phyloP scores from a whole-genome alignment of 768 basidiomycete species.

The Tubosaeta brunneosetosa region DNA sequence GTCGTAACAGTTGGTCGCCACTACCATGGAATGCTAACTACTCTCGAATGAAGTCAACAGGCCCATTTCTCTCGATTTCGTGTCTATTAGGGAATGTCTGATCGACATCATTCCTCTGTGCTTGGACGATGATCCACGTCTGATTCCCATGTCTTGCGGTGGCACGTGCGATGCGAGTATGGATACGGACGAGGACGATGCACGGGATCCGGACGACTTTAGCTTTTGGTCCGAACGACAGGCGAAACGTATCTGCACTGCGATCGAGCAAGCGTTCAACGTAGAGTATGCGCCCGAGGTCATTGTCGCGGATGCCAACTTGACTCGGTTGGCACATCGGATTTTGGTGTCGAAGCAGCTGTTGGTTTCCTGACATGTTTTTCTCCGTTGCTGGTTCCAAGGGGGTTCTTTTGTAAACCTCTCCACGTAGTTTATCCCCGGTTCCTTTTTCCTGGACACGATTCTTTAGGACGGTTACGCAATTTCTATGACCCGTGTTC shows the following conservation, averaged over 20 bases:
- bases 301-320: conserved; percentile 89
- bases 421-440: no score
- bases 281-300: conserved; percentile 90
- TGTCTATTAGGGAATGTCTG: conserved; percentile 60
- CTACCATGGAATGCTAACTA: neutral
- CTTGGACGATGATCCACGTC: conserved; percentile 78
- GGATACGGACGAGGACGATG: conserved; percentile 26
- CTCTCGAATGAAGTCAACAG: conserved; percentile 48
- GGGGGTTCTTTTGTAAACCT: neutral
- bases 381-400: neutral
- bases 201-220: conserved; percentile 86
- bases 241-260: conserved; percentile 80
- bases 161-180: conserved; percentile 21
- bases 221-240: conserved; percentile 89
- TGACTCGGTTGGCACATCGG: conserved; percentile 77
- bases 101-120: conserved; percentile 79
- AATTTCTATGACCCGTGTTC: no score
- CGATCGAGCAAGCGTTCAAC: conserved; percentile 75
- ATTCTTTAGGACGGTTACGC: no score
- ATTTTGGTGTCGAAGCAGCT: conserved; percentile 75
- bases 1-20: conserved; percentile 23
- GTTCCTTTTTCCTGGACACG: no score
- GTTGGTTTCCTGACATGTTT: conserved; percentile 23
- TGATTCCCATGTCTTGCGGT: conserved; percentile 71
- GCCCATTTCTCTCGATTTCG: conserved; percentile 59